phyloP scores from a whole-genome alignment of 2,329 filamentous ascomycete species.

The Fusarium guadeloupense region DNA sequence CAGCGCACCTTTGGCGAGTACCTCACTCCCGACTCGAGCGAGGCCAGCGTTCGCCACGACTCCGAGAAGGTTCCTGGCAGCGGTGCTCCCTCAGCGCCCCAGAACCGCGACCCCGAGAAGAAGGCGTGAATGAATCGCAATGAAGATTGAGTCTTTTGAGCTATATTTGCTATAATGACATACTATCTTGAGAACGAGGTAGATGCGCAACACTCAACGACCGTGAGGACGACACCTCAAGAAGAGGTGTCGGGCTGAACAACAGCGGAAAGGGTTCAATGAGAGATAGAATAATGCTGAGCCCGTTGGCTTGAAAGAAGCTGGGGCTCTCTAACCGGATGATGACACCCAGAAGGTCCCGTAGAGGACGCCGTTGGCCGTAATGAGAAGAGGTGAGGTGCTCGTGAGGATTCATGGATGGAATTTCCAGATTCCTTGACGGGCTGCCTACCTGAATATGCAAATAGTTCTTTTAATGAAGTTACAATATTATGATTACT shows the following conservation, averaged over 20 bases:
- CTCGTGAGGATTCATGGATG: neutral
- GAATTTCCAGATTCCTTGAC: conserved; percentile 19
- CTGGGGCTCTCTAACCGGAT: conserved; percentile 20
- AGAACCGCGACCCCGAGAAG: conserved; percentile 26
- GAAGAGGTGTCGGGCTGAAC: conserved; percentile 14
- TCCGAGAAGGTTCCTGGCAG: conserved; percentile 36
- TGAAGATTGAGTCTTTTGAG: neutral
- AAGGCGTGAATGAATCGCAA: conserved; percentile 30
- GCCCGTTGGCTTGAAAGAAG: conserved; percentile 19
- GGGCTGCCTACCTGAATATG: conserved; percentile 27
- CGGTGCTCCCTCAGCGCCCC: conserved; percentile 8
- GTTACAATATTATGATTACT: conserved; percentile 7
- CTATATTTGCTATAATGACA: neutral
- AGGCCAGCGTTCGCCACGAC: conserved; percentile 42
- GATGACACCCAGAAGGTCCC: conserved; percentile 14
- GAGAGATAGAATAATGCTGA: conserved; percentile 46
- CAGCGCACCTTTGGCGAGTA: conserved; percentile 53
- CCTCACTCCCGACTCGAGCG: conserved; percentile 43
- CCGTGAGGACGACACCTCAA: conserved; percentile 2
- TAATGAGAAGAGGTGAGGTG: conserved; percentile 8
- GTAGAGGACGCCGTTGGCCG: conserved; percentile 21
- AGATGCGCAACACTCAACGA: conserved; percentile 8
- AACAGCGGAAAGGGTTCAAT: conserved; percentile 30
- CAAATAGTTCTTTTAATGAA: conserved; percentile 27
- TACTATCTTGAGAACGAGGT: neutral